Base-by-base conservation (phyloP, 2,329 filamentous ascomycete species). In the Colletotrichum somersetense region DNA sequence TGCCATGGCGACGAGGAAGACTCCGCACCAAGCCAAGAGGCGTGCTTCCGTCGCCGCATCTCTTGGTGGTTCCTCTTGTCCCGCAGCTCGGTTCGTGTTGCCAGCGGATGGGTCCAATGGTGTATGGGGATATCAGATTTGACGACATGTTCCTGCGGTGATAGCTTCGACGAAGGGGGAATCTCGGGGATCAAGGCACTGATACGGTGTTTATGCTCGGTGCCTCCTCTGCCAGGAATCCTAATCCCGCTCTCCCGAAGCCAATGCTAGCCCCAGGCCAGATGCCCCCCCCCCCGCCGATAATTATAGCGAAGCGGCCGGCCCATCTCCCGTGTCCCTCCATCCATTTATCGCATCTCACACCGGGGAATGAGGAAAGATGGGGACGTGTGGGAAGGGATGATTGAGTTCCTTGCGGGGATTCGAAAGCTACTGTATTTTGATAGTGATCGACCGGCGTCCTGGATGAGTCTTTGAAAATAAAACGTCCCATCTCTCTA, bases 51-150 rank as follows among this genome's bases (percentile, higher is more conserved):
- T 66, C 62, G 66, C 66, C 67, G 66, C 70, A 71, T 65, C 42
- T 61, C 70, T 71, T 61, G 66, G 35, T 40, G 23, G 68, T 68
- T 62, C 55, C 46, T 72, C 66, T 71, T 57, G 69, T 71, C 57
- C 42, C 62, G 44, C 10, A 30, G 52, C 38, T 42, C 55, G 67
- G 38, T 55, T 70, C n/a, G 56, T 33, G n/a, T 23, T 35, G 26
- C 56, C 56, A 26, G 56, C 33, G n/a, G 38, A 48, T 46, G 46
- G 26, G 35, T 33, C 30, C 30, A 30, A 30, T 33, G 50, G 30
- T 18, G 67, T 23, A 53, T n/a, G n/a, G 50, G 16, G 30, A 48
- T 55, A 35, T n/a, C n/a, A 23, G 8, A 35, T 26, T 20, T 30
- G 46, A 53, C 33, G n/a, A 30, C 16, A 53, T 56, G 7, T 14